Conservation (phyloP, 768 basidiomycete species). For the Brasilioporus rufonigricans region DNA sequence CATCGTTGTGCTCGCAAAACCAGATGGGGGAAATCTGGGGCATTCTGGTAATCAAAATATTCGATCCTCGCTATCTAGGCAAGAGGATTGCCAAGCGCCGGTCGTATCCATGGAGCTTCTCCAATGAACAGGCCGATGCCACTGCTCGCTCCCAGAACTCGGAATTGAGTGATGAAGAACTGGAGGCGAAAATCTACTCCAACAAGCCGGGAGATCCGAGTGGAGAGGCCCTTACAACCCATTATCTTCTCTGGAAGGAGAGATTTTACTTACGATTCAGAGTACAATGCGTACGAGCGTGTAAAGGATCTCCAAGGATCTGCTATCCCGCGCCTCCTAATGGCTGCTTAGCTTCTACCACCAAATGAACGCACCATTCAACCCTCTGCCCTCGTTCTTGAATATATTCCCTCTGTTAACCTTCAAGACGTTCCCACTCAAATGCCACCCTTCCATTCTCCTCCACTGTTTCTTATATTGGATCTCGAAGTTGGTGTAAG, state of each 20-base stretch:
- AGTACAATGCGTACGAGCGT: background rate
- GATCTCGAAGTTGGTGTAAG: too few species aligned
- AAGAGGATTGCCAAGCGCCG: background rate
- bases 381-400: background rate
- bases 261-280: background rate
- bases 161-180: background rate
- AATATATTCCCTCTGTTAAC: slow-evolving; percentile 5
- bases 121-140: background rate
- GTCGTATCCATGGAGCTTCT: background rate
- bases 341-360: background rate
- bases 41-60: slow-evolving; percentile 4
- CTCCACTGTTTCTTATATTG: too few species aligned
- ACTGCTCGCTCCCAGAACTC: background rate
- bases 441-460: too few species aligned
- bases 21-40: background rate
- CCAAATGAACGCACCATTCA: slow-evolving; percentile 3
- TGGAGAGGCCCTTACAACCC: background rate
- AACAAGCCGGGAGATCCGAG: background rate
- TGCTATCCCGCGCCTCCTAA: background rate
- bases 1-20: slow-evolving; percentile 3
- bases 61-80: slow-evolving; percentile 6
- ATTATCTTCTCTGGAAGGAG: background rate
- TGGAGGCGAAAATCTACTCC: background rate
- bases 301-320: slow-evolving; percentile 3
- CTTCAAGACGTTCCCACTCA: background rate